Base-by-base conservation (phyloP, 352 stramenopile genomes). In the Thalassiosira livingstoniorum region DNA sequence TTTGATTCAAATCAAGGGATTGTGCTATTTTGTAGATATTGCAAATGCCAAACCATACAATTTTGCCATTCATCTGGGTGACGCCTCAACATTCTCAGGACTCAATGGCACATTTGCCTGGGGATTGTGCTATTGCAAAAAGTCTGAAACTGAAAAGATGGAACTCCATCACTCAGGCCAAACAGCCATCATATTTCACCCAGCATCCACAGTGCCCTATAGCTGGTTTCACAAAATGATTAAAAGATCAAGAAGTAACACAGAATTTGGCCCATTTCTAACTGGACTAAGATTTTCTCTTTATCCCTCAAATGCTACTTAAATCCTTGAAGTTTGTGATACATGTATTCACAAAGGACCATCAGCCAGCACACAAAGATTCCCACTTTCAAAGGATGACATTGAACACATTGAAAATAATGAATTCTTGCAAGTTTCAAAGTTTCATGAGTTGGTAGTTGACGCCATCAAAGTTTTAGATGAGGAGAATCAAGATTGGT, bases 41-140 rank as follows among this genome's bases (percentile, higher is more conserved):
- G 65, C 65, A 11, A 74, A 74, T 64, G 65, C 65, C 31, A 74
- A 74, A 37, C 65, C 65, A 39, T 64, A 74, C 51, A 55, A 11
- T 37, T 34, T 35, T 27, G 65, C 65, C 31, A 51, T 74, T 23
- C 51, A 74, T 1, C 29, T 73, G 11, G 43, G 66, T 13, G 66
- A 66, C 57, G 5, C 66, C 18, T 58, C 54, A 23, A 21, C 35
- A 2, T 64, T 64, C 23, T 35, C 66, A 31, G 25, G 66, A 23
- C 54, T 75, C 2, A 31, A 43, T 60, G 54, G 51, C 32, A 66
- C 66, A 39, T 75, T 75, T 35, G 23, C 29, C 18, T 75, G 66
- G 66, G 31, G 25, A 43, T 58, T 75, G 18, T 10, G 7, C 4
- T 75, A 75, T 27, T 42, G 37, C n/a, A 1, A 67, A n/a, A n/a